A percentile compares a stretch with the other conserved stretches of the same genome.
phyloP scores from a whole-genome alignment of 108 stramenopile species.

The Nitzschia sp. region DNA sequence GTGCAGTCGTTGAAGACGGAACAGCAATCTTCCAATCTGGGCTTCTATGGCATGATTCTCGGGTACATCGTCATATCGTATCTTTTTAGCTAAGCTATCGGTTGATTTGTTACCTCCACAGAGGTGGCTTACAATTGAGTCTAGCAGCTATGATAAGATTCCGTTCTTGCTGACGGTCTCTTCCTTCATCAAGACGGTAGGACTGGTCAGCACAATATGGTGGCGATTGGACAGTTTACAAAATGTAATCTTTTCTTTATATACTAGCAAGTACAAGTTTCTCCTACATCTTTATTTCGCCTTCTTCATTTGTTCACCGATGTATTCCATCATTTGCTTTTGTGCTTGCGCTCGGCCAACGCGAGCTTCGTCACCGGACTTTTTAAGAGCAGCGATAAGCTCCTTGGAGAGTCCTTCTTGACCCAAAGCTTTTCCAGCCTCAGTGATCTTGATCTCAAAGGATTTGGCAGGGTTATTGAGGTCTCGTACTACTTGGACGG shows the following conservation, averaged over 20 bases:
- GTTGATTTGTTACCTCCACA: not conserved
- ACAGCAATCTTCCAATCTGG: slow-evolving; percentile 62
- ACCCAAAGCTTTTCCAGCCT: slow-evolving; percentile 75
- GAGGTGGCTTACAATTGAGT: too few relatives aligned
- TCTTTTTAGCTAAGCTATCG: slow-evolving; percentile 63
- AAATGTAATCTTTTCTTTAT: too few relatives aligned
- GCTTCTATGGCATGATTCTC: slow-evolving; percentile 90
- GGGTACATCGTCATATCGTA: slow-evolving; percentile 90
- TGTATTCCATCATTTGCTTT: slow-evolving; percentile 81
- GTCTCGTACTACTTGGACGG: slow-evolving; percentile 64
- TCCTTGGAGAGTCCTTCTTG: slow-evolving; percentile 56
- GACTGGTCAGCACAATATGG: too few relatives aligned
- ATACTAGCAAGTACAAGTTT: too few relatives aligned
- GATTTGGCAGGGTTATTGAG: slow-evolving; percentile 72
- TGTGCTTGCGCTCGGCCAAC: slow-evolving; percentile 67
- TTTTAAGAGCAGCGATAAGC: slow-evolving; percentile 57
- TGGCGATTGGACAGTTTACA: too few relatives aligned
- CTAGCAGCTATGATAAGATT: too few relatives aligned
- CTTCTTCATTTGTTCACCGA: slow-evolving; percentile 68
- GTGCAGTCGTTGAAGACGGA: slow-evolving; percentile 68
- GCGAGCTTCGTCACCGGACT: slow-evolving; percentile 47
- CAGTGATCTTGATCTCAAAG: slow-evolving; percentile 71
- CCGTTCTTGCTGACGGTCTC: too few relatives aligned
- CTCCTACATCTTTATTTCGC: not conserved
- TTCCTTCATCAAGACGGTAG: too few relatives aligned